Percentiles rank a stretch among this genome's conserved stretches.
Evolutionary conservation across 2,329 filamentous ascomycete genomes (phyloP).

Genomic region (Calycina herbarum): DNA sequence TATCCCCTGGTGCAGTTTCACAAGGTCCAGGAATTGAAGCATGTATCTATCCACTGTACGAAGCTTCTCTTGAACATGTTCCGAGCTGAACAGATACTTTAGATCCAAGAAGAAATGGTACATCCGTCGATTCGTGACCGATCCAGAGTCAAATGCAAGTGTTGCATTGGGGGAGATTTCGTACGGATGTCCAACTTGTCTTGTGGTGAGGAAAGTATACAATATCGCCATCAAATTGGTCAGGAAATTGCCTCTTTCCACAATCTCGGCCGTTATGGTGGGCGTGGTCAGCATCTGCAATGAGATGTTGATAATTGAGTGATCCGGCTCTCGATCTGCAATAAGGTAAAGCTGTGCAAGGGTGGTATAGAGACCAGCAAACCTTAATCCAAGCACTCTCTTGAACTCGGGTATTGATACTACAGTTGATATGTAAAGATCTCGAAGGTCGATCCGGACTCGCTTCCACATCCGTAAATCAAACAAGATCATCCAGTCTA

Average conservation of each 20-base stretch:
- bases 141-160: conserved; percentile 89
- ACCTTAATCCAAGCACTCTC: conserved; percentile 85
- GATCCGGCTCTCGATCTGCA: conserved; percentile 92
- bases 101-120: conserved; percentile 98
- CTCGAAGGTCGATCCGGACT: conserved; percentile 82
- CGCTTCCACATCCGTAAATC: conserved; percentile 97
- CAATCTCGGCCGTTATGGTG: conserved; percentile 93
- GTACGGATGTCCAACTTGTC: conserved; percentile 92
- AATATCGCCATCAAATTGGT: conserved; percentile 94
- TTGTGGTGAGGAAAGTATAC: conserved; percentile 93
- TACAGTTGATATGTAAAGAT: conserved; percentile 94
- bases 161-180: conserved; percentile 84
- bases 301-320: conserved; percentile 97
- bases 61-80: conserved; percentile 83
- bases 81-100: conserved; percentile 84
- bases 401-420: conserved; percentile 97
- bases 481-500: conserved; percentile 94
- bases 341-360: conserved; percentile 94
- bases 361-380: conserved; percentile 91
- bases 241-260: conserved; percentile 92
- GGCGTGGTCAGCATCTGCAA: conserved; percentile 96
- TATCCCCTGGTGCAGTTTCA: conserved; percentile 95
- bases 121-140: conserved; percentile 91
- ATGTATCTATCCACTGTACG: conserved; percentile 84
- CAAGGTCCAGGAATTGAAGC: conserved; percentile 90